Percentiles rank a stretch among this genome's conserved stretches.
phyloP scores from a whole-genome alignment of 106 monocot species.

The Posidonia australis region DNA sequence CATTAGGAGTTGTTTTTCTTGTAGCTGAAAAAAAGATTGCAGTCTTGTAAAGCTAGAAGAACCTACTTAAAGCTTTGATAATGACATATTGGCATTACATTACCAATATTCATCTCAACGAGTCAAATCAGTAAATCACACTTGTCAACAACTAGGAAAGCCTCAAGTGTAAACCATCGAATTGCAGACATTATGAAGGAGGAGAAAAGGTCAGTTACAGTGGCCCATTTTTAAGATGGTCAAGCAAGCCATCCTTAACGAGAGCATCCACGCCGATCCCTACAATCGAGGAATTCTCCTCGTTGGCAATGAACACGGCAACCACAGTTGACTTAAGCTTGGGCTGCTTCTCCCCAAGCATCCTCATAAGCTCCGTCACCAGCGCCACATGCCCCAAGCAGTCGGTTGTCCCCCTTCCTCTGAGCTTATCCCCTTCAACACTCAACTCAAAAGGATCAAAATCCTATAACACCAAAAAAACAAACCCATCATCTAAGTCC shows the following conservation, averaged over 20 bases:
- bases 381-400: slow-evolving; percentile 93
- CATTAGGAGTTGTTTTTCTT: too few relatives aligned
- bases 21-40: too few relatives aligned
- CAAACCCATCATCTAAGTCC: too few relatives aligned
- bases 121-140: too few relatives aligned
- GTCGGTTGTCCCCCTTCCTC: slow-evolving; percentile 85
- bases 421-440: slow-evolving; percentile 74
- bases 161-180: too few relatives aligned
- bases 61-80: too few relatives aligned
- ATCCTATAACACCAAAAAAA: slow-evolving; percentile 23
- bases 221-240: slow-evolving; percentile 8
- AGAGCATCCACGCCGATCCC: slow-evolving; percentile 16
- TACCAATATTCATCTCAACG: too few relatives aligned
- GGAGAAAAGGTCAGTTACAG: background rate
- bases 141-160: too few relatives aligned
- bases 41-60: too few relatives aligned
- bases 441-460: slow-evolving; percentile 93
- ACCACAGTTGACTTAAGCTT: slow-evolving; percentile 64
- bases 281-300: slow-evolving; percentile 73
- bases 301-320: slow-evolving; percentile 90
- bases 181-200: background rate
- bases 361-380: slow-evolving; percentile 79
- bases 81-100: too few relatives aligned
- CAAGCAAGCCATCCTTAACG: slow-evolving; percentile 10
- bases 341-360: slow-evolving; percentile 55